Evolutionary conservation across 495 filamentous ascomycete species (phyloP), one percentile per base, ranked within the genome.

Genomic region (Talaromyces thailandensis): DNA sequence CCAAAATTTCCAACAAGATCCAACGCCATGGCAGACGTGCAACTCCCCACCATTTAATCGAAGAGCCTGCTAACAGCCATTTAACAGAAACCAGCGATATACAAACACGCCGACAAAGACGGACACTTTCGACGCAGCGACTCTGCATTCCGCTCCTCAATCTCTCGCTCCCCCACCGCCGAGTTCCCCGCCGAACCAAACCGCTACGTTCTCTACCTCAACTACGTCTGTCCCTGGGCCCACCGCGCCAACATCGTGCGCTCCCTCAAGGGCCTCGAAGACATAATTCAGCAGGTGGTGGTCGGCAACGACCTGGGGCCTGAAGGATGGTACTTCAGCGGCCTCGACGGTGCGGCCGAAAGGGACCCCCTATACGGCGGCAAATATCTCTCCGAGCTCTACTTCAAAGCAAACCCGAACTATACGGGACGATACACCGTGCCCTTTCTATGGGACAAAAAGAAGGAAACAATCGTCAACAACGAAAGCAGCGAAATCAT

Each of bases 401-500:
- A 40, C 1, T 40, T 40, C 35, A 40, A 40, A 40, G 35, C 35
- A 4, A 40, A 40, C 35, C 35, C 35, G 12, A 40, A 40, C 35
- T 40, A 40, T 40, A 40, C 35, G 8, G 35, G 35, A 16, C 35
- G 35, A 16, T 40, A 40, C 14, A 40, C 35, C 14, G 35, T 40
- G 1, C 35, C 35, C 0, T 40, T 40, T 6, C 35, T 40, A 40
- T 94, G 86, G 77, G 91, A 96, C 71, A 90, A 81, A 67, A 86
- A 88, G 74, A 73, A 73, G 55, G 78, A 85, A 63, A 85, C 81
- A 26, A 89, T 93, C 62, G 91, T 93, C 62, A 92, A 82, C 73
- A 95, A 96, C 64, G 91, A 95, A 79, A 90, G 87, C 65, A 83
- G 82, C 63, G 91, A 95, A 79, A 91, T 96, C 65, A 85, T 94